Conservation (phyloP, 192 early-diverging fungal species). For the Rhizophagus sp. region DNA sequence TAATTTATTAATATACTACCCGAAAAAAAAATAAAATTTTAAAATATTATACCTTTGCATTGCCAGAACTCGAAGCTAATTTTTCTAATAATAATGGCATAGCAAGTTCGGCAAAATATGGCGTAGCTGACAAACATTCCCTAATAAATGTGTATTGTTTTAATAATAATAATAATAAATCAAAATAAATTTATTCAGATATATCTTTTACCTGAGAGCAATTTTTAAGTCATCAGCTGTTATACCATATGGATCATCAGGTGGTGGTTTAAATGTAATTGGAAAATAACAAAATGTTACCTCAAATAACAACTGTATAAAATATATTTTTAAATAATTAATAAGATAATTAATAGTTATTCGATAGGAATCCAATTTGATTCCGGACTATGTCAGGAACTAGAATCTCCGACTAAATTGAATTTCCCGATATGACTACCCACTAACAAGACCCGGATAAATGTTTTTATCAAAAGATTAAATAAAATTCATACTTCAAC, state of each 20-base stretch:
- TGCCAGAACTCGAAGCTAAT: slow-evolving; percentile 77
- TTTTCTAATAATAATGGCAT: slow-evolving; percentile 92
- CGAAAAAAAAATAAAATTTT: too few species aligned
- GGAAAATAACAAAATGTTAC: slow-evolving; percentile 99
- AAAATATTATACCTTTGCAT: slow-evolving; percentile 72
- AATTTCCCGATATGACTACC: too few species aligned
- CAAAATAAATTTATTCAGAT: not conserved
- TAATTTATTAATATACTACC: not conserved
- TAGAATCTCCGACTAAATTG: too few species aligned
- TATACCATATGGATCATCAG: slow-evolving; percentile 93
- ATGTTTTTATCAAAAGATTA: not conserved
- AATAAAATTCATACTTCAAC: slow-evolving; percentile 57
- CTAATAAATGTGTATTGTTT: slow-evolving; percentile 32
- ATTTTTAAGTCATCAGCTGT: slow-evolving; percentile 89
- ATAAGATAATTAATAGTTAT: too few species aligned
- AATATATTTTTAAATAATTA: not conserved
- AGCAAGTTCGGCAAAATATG: slow-evolving; percentile 77
- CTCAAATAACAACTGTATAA: slow-evolving; percentile 84
- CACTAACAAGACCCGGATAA: too few species aligned
- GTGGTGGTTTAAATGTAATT: slow-evolving; percentile 96
- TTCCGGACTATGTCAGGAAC: too few species aligned
- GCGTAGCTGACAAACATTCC: slow-evolving; percentile 75
- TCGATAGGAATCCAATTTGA: too few species aligned
- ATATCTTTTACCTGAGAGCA: slow-evolving; percentile 57
- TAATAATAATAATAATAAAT: not conserved